Evolutionary conservation across 2,329 filamentous ascomycete genomes (phyloP).

Genomic region (Sporothrix pallida): DNA sequence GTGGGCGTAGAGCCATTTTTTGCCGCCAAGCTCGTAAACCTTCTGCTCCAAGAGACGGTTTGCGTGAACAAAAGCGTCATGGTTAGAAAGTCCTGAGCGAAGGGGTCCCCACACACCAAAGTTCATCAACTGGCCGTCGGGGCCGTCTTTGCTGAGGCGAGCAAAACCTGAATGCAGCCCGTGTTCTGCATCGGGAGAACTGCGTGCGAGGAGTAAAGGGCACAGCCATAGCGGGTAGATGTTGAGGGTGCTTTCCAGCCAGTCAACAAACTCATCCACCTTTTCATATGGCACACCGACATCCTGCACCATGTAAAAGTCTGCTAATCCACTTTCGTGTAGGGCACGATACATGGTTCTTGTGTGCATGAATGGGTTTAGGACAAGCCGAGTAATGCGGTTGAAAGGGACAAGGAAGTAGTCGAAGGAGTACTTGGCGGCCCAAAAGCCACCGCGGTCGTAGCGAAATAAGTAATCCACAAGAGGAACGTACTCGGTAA

Average conservation of each 20-base stretch:
- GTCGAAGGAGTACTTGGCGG: conserved; percentile 64
- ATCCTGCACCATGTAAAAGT: conserved; percentile 69
- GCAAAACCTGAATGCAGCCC: conserved; percentile 57
- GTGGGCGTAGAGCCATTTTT: conserved; percentile 74
- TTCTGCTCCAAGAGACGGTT: conserved; percentile 67
- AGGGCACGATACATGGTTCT: conserved; percentile 69
- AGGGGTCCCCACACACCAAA: conserved; percentile 67
- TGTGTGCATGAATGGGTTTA: conserved; percentile 68
- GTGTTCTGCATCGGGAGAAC: conserved; percentile 49
- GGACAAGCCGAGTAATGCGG: conserved; percentile 62
- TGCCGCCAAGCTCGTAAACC: conserved; percentile 64
- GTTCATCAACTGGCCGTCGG: conserved; percentile 57
- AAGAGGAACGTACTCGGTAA: conserved; percentile 61
- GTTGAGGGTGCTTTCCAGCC: conserved; percentile 53
- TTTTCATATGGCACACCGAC: conserved; percentile 57
- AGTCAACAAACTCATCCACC: conserved; percentile 53
- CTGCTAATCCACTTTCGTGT: conserved; percentile 64
- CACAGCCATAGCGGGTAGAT: conserved; percentile 65
- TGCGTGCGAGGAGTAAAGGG: conserved; percentile 54
- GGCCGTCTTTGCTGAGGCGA: conserved; percentile 40
- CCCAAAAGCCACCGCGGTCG: conserved; percentile 73
- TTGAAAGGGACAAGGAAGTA: conserved; percentile 68
- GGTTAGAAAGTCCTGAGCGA: conserved; percentile 45
- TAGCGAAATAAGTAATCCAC: conserved; percentile 74
- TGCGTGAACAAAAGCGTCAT: conserved; percentile 54